Conservation (phyloP, 345 rosid species). For the Cochlearia excelsa region DNA sequence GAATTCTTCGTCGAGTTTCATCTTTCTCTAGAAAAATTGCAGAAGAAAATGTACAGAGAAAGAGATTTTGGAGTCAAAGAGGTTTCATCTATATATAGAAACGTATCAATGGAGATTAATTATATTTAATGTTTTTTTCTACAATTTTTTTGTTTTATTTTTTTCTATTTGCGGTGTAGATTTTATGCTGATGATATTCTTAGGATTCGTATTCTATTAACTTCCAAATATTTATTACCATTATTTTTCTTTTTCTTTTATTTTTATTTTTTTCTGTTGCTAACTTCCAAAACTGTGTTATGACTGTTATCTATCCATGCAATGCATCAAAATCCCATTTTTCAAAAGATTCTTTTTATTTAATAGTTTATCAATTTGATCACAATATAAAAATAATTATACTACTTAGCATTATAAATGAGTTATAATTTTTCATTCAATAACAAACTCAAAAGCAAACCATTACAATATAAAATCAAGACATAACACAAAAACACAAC, state of each 20-base stretch:
- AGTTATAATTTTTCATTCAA: no score
- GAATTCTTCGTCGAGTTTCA: conserved; percentile 70
- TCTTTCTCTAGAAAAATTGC: conserved; percentile 19
- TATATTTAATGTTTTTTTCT: neutral
- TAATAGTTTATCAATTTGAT: no score
- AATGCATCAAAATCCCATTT: conserved; percentile 8
- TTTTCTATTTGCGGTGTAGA: conserved; percentile 30
- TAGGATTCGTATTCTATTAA: conserved; percentile 12
- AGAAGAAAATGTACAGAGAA: conserved; percentile 17
- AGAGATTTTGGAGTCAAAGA: conserved; percentile 13
- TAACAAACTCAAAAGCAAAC: no score
- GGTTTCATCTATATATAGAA: conserved; percentile 35
- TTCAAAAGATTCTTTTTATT: conserved; percentile 16
- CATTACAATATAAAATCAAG: no score
- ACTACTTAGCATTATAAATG: no score
- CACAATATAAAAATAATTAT: no score
- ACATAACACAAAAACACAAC: no score
- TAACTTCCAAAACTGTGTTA: conserved; percentile 24
- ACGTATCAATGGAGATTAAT: conserved; percentile 8
- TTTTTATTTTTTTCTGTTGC: neutral
- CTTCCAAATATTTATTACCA: conserved; percentile 1
- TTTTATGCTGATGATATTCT: conserved; percentile 13
- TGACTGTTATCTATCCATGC: neutral
- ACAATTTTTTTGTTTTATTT: neutral
- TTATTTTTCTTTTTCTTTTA: neutral